phyloP scores from a whole-genome alignment of 208 protist species.

The Lotmaria passim region DNA sequence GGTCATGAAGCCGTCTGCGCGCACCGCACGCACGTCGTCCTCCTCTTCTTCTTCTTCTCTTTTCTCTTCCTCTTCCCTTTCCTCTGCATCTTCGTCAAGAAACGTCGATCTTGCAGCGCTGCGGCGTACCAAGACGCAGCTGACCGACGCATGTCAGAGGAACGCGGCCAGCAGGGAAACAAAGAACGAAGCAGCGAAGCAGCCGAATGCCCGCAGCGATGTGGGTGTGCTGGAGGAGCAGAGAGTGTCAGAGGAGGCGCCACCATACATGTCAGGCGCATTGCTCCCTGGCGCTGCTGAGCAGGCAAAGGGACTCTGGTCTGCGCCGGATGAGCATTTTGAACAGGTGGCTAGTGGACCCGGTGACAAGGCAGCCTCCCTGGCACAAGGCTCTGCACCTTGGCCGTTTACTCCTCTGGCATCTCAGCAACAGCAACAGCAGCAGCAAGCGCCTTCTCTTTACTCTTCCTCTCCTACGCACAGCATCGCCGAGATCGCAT shows the following conservation, averaged over 20 bases:
- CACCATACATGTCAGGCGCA: too few species aligned
- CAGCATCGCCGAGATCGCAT: too few species aligned
- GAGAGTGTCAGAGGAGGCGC: not conserved
- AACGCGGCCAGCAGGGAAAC: not conserved
- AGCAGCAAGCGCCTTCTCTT: too few species aligned
- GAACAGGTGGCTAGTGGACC: too few species aligned
- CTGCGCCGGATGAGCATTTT: too few species aligned
- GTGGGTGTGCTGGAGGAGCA: not conserved
- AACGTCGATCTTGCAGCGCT: not conserved
- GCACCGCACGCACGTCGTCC: not conserved
- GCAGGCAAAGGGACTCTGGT: too few species aligned
- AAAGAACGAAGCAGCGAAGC: not conserved
- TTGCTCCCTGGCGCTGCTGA: too few species aligned
- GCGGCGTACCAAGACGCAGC: slow-evolving; percentile 7
- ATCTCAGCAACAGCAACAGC: too few species aligned
- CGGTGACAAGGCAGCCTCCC: too few species aligned
- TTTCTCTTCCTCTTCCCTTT: not conserved
- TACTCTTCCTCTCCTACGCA: too few species aligned
- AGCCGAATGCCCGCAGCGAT: not conserved
- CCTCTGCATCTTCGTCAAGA: not conserved
- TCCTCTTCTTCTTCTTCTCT: not conserved
- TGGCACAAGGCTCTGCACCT: too few species aligned
- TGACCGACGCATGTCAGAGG: not conserved
- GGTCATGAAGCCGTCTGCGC: slow-evolving; percentile 31
- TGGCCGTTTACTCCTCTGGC: too few species aligned